Conservation (phyloP, 2,329 filamentous ascomycete species). For the Sphaerulina vaccinii region DNA sequence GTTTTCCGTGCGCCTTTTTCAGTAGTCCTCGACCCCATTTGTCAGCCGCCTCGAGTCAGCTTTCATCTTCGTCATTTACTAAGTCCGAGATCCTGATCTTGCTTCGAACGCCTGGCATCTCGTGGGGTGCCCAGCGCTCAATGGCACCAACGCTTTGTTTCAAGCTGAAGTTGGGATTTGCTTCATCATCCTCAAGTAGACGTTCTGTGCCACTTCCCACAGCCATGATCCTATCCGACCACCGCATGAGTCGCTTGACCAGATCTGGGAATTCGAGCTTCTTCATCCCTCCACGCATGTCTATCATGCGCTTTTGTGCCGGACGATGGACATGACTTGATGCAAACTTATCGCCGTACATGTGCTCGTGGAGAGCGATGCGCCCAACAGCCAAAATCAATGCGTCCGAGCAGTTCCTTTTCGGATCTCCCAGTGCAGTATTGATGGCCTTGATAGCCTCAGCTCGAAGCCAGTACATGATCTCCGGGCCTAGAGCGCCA, state of each 20-base stretch:
- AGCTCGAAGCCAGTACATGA: constrained; percentile 32
- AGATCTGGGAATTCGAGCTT: constrained; percentile 34
- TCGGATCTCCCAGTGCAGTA: constrained; percentile 27
- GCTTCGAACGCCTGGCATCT: constrained; percentile 31
- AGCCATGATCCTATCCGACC: constrained; percentile 36
- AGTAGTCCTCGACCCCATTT: background rate
- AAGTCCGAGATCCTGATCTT: constrained; percentile 34
- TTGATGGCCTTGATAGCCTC: constrained; percentile 35
- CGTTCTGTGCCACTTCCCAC: constrained; percentile 34
- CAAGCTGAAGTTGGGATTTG: constrained; percentile 27
- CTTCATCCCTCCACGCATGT: constrained; percentile 35
- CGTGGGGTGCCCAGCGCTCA: constrained; percentile 34
- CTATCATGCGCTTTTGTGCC: constrained; percentile 37
- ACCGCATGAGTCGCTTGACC: constrained; percentile 37
- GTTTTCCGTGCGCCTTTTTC: background rate
- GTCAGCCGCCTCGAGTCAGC: constrained; percentile 14
- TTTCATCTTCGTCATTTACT: constrained; percentile 28
- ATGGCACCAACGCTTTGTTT: constrained; percentile 33
- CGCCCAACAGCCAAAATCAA: constrained; percentile 35
- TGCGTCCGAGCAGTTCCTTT: constrained; percentile 26
- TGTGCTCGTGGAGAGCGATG: constrained; percentile 37
- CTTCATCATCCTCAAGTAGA: constrained; percentile 34
- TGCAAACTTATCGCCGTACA: constrained; percentile 37
- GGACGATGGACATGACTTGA: constrained; percentile 35
- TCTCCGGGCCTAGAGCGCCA: constrained; percentile 23